Percentiles rank a stretch among this genome's conserved stretches.
Evolutionary conservation across 441 rosid species (phyloP).

Genomic region (Adansonia rubrostipa): DNA sequence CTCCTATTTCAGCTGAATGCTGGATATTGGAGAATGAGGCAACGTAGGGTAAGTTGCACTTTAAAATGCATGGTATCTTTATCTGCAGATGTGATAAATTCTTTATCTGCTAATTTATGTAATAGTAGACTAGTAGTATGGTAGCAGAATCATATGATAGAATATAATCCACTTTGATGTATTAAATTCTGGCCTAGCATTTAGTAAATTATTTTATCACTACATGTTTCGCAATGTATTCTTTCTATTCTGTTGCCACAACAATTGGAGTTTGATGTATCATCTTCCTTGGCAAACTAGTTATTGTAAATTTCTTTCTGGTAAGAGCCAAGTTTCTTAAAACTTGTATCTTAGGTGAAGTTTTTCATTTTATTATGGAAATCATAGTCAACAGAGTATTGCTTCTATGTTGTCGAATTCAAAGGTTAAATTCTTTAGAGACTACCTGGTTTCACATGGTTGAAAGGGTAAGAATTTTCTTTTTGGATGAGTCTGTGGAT

Average conservation of each 20-base stretch:
- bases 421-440: background rate
- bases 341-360: background rate
- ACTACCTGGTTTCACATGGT: background rate
- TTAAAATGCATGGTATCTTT: background rate
- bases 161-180: background rate
- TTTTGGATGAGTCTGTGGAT: background rate
- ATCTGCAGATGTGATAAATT: background rate
- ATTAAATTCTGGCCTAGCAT: slow-evolving; percentile 9
- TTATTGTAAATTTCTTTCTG: background rate
- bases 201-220: background rate
- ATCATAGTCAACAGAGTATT: background rate
- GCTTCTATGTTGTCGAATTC: slow-evolving; percentile 3
- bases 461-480: slow-evolving; percentile 4
- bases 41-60: background rate
- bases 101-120: background rate
- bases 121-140: background rate
- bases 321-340: background rate
- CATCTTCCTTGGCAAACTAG: background rate
- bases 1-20: background rate
- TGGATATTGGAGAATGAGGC: background rate
- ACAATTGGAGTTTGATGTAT: background rate
- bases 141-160: slow-evolving; percentile 10
- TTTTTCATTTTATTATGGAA: background rate
- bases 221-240: background rate
- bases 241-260: background rate